These are phyloP conservation scores for Cardamine occulta DNA, from an alignment of 345 rosid genomes.

Conservation along the genomic window DNA sequence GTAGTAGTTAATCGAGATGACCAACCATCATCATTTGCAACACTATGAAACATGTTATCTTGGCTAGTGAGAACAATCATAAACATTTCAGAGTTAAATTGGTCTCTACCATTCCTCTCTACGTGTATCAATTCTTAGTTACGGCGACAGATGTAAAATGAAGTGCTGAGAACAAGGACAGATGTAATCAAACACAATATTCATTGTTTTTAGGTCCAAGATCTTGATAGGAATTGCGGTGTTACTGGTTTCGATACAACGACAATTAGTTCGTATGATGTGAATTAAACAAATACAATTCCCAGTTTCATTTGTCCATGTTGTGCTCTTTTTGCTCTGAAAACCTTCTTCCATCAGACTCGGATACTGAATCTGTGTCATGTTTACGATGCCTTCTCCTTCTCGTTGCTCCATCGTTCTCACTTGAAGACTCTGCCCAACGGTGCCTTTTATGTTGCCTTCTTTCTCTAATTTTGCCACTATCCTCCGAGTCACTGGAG, in stretches of 20 bases:
- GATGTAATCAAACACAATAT: constrained; percentile 10
- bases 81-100: background rate
- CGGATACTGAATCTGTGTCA: constrained; percentile 25
- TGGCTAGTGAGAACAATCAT: background rate
- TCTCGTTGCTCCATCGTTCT: constrained; percentile 30
- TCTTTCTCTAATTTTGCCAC: constrained; percentile 35
- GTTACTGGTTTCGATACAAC: constrained; percentile 4
- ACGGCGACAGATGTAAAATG: background rate
- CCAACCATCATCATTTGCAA: constrained; percentile 10
- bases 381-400: constrained; percentile 26
- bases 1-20: constrained; percentile 15
- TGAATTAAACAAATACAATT: constrained; percentile 3
- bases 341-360: constrained; percentile 30
- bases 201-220: background rate
- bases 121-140: background rate
- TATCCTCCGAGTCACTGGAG: constrained; percentile 46
- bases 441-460: constrained; percentile 46
- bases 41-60: background rate
- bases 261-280: background rate
- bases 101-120: background rate
- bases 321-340: constrained; percentile 32
- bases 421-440: constrained; percentile 41
- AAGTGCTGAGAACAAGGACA: background rate
- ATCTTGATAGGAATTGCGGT: constrained; percentile 7
- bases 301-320: constrained; percentile 21